Evolutionary conservation across 208 protist species (phyloP).

Genomic region (Acanthamoeba healyi): DNA sequence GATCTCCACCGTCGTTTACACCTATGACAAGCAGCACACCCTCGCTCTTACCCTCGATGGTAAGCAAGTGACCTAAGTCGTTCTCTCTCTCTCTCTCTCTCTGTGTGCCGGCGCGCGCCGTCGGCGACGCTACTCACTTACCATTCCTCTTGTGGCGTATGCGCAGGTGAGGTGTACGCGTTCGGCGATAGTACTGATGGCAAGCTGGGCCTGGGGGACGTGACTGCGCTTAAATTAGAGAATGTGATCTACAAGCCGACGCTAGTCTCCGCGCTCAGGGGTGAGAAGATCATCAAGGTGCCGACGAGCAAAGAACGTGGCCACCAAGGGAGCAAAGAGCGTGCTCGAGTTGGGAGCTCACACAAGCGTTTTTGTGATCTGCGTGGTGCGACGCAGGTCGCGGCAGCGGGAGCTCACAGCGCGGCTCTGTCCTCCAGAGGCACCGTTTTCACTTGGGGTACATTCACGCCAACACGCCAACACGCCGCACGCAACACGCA

Average conservation of each 20-base stretch:
- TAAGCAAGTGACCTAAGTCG: background rate
- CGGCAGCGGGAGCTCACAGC: background rate
- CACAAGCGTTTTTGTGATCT: too few species aligned
- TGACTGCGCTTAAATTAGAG: too few species aligned
- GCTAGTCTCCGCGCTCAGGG: background rate
- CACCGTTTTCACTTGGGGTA: background rate
- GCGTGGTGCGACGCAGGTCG: background rate
- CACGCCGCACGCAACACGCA: too few species aligned
- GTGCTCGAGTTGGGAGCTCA: too few species aligned
- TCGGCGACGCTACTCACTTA: too few species aligned
- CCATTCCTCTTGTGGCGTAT: too few species aligned
- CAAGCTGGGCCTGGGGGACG: constrained; percentile 3
- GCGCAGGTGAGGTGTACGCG: background rate
- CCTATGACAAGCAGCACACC: background rate
- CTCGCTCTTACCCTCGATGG: background rate
- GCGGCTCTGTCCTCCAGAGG: background rate
- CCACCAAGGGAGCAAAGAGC: too few species aligned
- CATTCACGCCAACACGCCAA: background rate
- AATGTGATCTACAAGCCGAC: background rate
- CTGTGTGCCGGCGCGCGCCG: too few species aligned
- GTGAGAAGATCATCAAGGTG: background rate
- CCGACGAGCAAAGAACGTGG: background rate
- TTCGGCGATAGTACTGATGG: background rate
- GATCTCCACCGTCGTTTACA: background rate
- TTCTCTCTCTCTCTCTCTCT: too few species aligned